Percentiles rank a stretch among this genome's conserved stretches.
These are phyloP conservation scores for Pseudopithomyces maydicus DNA, from an alignment of 2,329 filamentous ascomycete genomes.

Conservation along the genomic window DNA sequence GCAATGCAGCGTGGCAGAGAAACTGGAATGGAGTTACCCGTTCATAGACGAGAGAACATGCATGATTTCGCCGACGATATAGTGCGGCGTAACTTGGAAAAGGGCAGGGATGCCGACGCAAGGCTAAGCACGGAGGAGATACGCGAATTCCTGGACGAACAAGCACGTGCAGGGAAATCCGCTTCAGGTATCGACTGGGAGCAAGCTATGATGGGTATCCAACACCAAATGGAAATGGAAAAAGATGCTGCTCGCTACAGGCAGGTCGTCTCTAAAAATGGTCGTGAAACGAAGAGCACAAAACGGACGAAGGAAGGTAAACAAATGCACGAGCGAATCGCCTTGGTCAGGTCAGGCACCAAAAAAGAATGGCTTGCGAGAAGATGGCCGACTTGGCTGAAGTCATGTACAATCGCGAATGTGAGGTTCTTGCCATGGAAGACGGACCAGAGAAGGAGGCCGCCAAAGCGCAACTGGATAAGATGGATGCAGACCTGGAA, in stretches of 20 bases:
- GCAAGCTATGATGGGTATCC: background rate
- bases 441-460: conserved; percentile 27
- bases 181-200: conserved; percentile 21
- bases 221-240: conserved; percentile 8
- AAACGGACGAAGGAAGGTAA: conserved; percentile 4
- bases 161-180: conserved; percentile 25
- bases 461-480: conserved; percentile 46
- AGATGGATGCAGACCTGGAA: conserved; percentile 47
- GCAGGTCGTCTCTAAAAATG: background rate
- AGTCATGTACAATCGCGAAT: conserved; percentile 34
- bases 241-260: conserved; percentile 2
- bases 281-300: no score
- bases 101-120: conserved; percentile 21
- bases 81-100: conserved; percentile 12
- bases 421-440: conserved; percentile 23
- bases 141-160: conserved; percentile 25
- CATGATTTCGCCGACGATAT: conserved; percentile 36
- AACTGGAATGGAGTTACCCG: conserved; percentile 28
- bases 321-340: conserved; percentile 3
- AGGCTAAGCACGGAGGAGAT: conserved; percentile 13
- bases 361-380: conserved; percentile 13
- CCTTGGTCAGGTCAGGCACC: background rate
- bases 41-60: conserved; percentile 30
- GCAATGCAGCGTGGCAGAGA: conserved; percentile 27
- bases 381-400: conserved; percentile 29